Percentiles rank a stretch among this genome's conserved stretches.
phyloP scores from a whole-genome alignment of 768 basidiomycete genomes.

The Lactarius vividus region DNA sequence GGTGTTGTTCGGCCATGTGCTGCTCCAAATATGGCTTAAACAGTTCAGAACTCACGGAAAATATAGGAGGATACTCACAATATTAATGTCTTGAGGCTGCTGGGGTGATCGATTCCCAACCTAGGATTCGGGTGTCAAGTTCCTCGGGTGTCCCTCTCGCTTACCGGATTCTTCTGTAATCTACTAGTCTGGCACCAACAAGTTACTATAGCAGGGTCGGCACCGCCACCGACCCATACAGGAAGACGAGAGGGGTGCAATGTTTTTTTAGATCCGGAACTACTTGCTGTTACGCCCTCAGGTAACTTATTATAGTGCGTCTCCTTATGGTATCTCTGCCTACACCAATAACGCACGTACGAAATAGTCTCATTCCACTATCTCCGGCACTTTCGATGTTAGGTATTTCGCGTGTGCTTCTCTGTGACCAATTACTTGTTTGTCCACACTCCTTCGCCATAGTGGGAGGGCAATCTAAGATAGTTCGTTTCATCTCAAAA shows the following conservation, averaged over 20 bases:
- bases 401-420: constrained; percentile 39
- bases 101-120: background rate
- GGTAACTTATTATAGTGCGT: constrained; percentile 1
- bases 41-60: background rate
- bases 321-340: background rate
- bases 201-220: background rate
- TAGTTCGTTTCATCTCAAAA: background rate
- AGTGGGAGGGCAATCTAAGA: constrained; percentile 40
- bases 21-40: background rate
- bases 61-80: background rate
- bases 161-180: background rate
- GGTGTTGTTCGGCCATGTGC: background rate
- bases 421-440: constrained; percentile 35
- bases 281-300: constrained; percentile 4
- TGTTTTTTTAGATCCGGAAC: constrained; percentile 51
- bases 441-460: constrained; percentile 42
- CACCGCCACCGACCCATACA: background rate
- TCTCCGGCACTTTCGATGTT: constrained; percentile 27
- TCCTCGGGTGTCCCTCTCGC: background rate
- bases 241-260: constrained; percentile 57
- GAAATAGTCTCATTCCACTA: background rate
- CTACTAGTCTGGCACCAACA: background rate
- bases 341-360: background rate
- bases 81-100: background rate
- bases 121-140: background rate